phyloP scores from a whole-genome alignment of 306 rosid species.

The Citrullus colocynthis region DNA sequence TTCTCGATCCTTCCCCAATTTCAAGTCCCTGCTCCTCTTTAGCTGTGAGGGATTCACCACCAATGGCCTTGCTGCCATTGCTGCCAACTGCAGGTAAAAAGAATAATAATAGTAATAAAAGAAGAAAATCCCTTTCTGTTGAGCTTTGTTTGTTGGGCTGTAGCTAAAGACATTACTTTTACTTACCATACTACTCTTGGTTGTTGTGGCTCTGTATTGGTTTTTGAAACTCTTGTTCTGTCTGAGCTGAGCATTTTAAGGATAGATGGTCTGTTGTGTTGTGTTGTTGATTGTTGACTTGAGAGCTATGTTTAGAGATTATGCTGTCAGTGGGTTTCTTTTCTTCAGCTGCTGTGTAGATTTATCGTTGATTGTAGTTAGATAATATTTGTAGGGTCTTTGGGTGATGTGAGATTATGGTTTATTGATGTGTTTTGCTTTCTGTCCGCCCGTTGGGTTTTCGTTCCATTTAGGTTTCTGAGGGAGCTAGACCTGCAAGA shows the following conservation, averaged over 20 bases:
- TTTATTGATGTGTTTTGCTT: neutral
- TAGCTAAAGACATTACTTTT: neutral
- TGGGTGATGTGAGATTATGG: neutral
- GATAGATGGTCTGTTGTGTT: neutral
- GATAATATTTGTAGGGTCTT: neutral
- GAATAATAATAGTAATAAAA: neutral
- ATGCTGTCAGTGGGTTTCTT: neutral
- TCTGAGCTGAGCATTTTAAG: neutral
- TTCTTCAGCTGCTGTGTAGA: neutral
- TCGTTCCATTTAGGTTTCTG: conserved; percentile 33
- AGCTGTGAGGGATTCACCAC: conserved; percentile 94
- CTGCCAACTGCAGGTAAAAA: conserved; percentile 78
- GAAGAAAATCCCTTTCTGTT: too few relatives aligned
- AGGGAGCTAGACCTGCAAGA: conserved; percentile 94
- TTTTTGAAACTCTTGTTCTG: neutral
- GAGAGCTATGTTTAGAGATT: neutral
- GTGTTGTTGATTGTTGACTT: neutral
- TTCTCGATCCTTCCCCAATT: conserved; percentile 55
- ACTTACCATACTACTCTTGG: neutral
- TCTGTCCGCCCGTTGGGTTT: neutral
- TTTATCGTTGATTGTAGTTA: neutral
- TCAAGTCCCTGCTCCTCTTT: conserved; percentile 70
- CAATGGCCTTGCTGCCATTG: conserved; percentile 77
- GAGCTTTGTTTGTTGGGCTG: neutral
- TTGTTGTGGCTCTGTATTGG: neutral